phyloP scores from a whole-genome alignment of 768 basidiomycete species.

The Phallus indusiatus region DNA sequence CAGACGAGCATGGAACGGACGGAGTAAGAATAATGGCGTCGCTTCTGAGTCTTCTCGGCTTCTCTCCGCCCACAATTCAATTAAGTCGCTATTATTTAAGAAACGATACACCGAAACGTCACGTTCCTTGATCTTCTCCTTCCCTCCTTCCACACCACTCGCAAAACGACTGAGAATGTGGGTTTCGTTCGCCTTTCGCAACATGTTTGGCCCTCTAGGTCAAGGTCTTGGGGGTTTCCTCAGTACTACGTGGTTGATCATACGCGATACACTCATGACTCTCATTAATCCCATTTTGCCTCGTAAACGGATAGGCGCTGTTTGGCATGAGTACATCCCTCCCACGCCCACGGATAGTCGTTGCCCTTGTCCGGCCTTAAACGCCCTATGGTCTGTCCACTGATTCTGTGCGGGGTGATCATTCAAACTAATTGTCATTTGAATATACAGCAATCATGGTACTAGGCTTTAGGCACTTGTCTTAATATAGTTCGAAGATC shows the following conservation, averaged over 20 bases:
- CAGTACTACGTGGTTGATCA: slow-evolving; percentile 12
- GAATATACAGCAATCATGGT: slow-evolving; percentile 4
- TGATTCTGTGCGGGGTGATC: slow-evolving; percentile 6
- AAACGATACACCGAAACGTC: neutral
- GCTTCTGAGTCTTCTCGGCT: too few species aligned
- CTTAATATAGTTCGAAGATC: neutral
- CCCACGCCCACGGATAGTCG: slow-evolving; percentile 56
- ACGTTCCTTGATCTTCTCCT: slow-evolving; percentile 53
- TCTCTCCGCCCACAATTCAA: too few species aligned
- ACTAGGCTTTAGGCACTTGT: neutral
- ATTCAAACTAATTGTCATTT: neutral
- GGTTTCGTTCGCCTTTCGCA: too few species aligned
- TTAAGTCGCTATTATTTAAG: too few species aligned
- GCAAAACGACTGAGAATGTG: slow-evolving; percentile 11
- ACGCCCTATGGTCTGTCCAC: slow-evolving; percentile 54
- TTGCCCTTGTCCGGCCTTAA: slow-evolving; percentile 64
- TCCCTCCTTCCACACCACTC: slow-evolving; percentile 32
- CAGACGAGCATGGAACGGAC: too few species aligned
- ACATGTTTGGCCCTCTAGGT: too few species aligned
- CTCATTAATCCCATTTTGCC: slow-evolving; percentile 43
- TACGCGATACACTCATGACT: slow-evolving; percentile 45
- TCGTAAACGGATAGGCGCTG: slow-evolving; percentile 36
- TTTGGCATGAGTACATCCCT: slow-evolving; percentile 58
- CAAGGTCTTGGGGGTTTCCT: too few species aligned
- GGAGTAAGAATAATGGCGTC: too few species aligned